Percentiles rank a stretch among this genome's conserved stretches.
Evolutionary conservation across 2,329 filamentous ascomycete genomes (phyloP).

Genomic region (Colletotrichum graminicola): DNA sequence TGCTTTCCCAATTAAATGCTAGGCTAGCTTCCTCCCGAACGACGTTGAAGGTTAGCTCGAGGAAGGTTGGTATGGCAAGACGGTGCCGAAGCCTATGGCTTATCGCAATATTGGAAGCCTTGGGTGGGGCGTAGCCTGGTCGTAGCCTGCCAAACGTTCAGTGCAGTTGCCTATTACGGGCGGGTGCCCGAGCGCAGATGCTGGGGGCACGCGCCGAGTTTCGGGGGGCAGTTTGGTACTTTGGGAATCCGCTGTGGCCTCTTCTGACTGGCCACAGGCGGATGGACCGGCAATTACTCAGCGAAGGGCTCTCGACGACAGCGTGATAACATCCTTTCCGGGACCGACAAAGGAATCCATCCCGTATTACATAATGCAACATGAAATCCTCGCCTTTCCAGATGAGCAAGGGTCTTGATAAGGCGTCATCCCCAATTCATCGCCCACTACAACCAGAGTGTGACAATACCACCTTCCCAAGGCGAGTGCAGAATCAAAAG

Average conservation of each 20-base stretch:
- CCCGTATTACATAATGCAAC: neutral
- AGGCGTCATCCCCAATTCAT: neutral
- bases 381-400: neutral
- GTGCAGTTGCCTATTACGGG: slow-evolving; percentile 26
- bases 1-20: slow-evolving; percentile 17
- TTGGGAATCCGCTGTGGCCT: slow-evolving; percentile 1
- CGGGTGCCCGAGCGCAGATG: slow-evolving; percentile 19
- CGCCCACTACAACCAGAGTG: neutral
- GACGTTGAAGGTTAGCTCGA: neutral
- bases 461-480: neutral
- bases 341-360: neutral
- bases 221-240: slow-evolving; percentile 5
- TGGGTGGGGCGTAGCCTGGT: neutral
- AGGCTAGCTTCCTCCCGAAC: neutral
- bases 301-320: neutral
- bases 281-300: neutral
- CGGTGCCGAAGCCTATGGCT: slow-evolving; percentile 12
- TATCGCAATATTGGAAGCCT: slow-evolving; percentile 17
- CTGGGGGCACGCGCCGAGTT: slow-evolving; percentile 24
- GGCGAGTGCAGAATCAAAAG: neutral
- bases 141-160: neutral
- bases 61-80: neutral
- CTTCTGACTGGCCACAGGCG: neutral
- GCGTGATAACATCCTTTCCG: slow-evolving; percentile 4
- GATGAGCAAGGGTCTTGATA: neutral